Conservation (phyloP, 768 basidiomycete genomes). For the Leccinum truebloodii region DNA sequence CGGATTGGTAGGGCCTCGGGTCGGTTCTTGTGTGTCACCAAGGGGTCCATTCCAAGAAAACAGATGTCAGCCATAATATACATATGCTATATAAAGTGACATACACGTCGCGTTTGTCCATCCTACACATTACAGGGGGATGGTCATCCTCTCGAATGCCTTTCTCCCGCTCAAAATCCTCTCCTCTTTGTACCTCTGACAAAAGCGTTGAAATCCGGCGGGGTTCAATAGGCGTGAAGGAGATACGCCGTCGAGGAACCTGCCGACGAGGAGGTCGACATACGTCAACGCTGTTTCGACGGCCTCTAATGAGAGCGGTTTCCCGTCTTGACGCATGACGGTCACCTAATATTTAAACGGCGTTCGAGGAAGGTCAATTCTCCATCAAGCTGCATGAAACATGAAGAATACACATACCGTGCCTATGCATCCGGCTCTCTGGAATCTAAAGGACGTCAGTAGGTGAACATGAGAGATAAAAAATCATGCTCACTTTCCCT, state of each 20-base stretch:
- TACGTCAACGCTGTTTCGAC: conserved; percentile 35
- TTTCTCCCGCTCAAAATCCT: conserved; percentile 9
- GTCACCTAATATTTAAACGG: conserved; percentile 19
- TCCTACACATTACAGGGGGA: conserved; percentile 21
- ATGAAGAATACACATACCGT: conserved; percentile 17
- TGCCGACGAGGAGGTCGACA: conserved; percentile 32
- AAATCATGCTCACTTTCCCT: conserved; percentile 15
- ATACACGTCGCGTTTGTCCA: neutral
- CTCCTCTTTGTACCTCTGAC: conserved; percentile 25
- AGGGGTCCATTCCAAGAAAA: neutral
- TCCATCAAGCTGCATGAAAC: too few relatives aligned
- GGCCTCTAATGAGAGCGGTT: conserved; percentile 26
- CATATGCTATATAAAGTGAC: neutral
- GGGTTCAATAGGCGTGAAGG: conserved; percentile 20
- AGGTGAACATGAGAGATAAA: neutral
- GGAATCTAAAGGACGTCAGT: conserved; percentile 20
- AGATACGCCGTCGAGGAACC: conserved; percentile 26
- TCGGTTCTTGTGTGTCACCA: neutral
- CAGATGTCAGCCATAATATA: neutral
- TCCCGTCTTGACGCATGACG: conserved; percentile 28
- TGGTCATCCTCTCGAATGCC: conserved; percentile 16
- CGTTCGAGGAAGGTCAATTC: neutral
- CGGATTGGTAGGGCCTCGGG: neutral
- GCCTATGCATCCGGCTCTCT: conserved; percentile 27
- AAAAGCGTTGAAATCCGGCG: conserved; percentile 27